Conservation (phyloP, 106 monocot genomes). For the Gastrodia elata region DNA sequence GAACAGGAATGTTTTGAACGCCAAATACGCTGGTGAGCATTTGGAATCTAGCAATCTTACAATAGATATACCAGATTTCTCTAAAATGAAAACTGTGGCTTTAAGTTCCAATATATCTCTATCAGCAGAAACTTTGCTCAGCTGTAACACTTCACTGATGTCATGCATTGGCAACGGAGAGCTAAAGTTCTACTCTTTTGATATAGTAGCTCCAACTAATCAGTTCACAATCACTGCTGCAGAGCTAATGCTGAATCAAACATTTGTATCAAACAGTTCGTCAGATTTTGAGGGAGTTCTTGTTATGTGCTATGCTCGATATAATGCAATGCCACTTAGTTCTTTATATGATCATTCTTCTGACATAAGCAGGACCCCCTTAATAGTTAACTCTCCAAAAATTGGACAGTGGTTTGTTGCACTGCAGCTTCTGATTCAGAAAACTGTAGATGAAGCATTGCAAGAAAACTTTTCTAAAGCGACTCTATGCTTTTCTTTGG, state of each 20-base stretch:
- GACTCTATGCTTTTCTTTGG: constrained; percentile 54
- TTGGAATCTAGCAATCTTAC: constrained; percentile 10
- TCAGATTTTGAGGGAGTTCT: constrained; percentile 17
- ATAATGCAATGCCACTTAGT: constrained; percentile 55
- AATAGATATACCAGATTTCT: background rate
- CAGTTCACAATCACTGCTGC: constrained; percentile 37
- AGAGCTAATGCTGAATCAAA: constrained; percentile 23
- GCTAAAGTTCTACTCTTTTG: constrained; percentile 50
- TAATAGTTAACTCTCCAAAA: constrained; percentile 52
- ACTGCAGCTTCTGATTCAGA: constrained; percentile 46
- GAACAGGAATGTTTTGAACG: constrained; percentile 1
- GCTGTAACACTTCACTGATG: constrained; percentile 47
- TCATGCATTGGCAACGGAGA: constrained; percentile 49
- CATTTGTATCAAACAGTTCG: constrained; percentile 21
- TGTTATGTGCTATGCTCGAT: constrained; percentile 67
- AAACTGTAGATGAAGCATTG: constrained; percentile 16
- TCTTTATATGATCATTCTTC: constrained; percentile 53
- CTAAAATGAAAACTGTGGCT: constrained; percentile 10
- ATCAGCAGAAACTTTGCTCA: constrained; percentile 22
- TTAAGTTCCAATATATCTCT: constrained; percentile 14
- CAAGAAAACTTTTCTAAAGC: constrained; percentile 8
- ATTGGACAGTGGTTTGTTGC: constrained; percentile 73
- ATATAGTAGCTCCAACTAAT: constrained; percentile 32
- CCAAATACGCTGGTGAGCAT: background rate
- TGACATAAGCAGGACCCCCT: constrained; percentile 42